phyloP scores from a whole-genome alignment of 2,329 filamentous ascomycete species.

The Helminthosporium solani region DNA sequence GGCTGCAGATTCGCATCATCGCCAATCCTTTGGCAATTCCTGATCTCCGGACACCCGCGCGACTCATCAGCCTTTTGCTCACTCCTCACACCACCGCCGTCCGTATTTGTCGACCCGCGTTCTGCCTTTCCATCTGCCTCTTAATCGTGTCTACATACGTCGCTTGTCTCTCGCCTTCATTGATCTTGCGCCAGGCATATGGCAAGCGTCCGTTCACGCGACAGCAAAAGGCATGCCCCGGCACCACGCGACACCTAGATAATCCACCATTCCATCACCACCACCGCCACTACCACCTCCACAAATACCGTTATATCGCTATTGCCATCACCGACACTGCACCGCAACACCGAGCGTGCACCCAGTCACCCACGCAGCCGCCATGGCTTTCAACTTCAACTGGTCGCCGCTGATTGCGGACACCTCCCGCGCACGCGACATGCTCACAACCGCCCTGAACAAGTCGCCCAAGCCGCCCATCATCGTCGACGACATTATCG shows the following conservation, averaged over 20 bases:
- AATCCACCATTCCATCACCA: conserved; percentile 13
- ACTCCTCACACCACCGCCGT: conserved; percentile 17
- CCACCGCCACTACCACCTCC: conserved; percentile 2
- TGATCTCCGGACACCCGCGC: conserved; percentile 23
- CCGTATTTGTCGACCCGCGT: conserved; percentile 10
- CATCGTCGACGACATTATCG: conserved; percentile 98
- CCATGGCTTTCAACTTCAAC: conserved; percentile 99
- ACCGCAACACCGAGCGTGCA: conserved; percentile 11
- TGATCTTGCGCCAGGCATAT: conserved; percentile 7
- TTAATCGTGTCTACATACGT: too few relatives aligned
- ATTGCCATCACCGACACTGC: conserved; percentile 12
- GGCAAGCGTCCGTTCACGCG: conserved; percentile 35
- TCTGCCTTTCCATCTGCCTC: background rate
- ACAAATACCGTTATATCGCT: background rate
- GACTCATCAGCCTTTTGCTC: conserved; percentile 23
- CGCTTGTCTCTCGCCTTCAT: conserved; percentile 8
- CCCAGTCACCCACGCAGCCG: conserved; percentile 8
- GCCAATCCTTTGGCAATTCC: conserved; percentile 14
- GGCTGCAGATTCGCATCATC: conserved; percentile 25
- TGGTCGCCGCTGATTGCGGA: conserved; percentile 98
- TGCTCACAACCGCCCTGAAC: conserved; percentile 92
- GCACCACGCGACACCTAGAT: conserved; percentile 31
- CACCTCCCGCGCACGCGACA: conserved; percentile 85
- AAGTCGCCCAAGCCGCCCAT: conserved; percentile 97
- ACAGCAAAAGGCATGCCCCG: conserved; percentile 37